Conservation (phyloP, 2,329 filamentous ascomycete genomes). For the Botrytis medusae region DNA sequence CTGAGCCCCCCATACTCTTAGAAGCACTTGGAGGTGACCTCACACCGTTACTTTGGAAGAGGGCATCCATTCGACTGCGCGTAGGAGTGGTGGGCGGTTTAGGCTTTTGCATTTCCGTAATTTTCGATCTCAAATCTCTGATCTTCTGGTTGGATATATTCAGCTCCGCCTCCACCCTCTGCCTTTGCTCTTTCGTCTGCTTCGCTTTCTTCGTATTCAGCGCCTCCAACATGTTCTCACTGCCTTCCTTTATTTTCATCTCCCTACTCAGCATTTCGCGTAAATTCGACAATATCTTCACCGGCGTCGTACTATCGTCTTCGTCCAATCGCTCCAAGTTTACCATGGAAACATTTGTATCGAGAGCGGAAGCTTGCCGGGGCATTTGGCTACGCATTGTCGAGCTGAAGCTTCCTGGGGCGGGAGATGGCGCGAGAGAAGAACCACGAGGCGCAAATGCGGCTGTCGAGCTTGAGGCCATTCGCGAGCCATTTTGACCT, state of each 20-base stretch:
- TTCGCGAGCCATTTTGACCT: constrained; percentile 48
- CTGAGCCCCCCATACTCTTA: constrained; percentile 57
- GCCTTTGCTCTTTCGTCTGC: constrained; percentile 83
- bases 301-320: constrained; percentile 58
- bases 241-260: constrained; percentile 96
- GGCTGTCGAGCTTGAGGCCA: constrained; percentile 53
- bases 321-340: constrained; percentile 62
- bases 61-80: constrained; percentile 50
- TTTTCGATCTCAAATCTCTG: constrained; percentile 60
- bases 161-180: constrained; percentile 81
- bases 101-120: constrained; percentile 57
- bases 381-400: constrained; percentile 74
- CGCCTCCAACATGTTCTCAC: constrained; percentile 96
- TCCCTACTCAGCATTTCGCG: constrained; percentile 90
- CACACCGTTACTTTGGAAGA: constrained; percentile 48
- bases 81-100: constrained; percentile 49
- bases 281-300: constrained; percentile 72
- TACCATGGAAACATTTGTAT: constrained; percentile 50
- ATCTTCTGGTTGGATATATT: constrained; percentile 79
- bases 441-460: constrained; percentile 66
- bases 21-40: constrained; percentile 59
- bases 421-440: constrained; percentile 68
- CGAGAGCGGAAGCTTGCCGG: constrained; percentile 60
- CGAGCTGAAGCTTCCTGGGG: constrained; percentile 84
- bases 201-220: constrained; percentile 93